A percentile compares a stretch with the other conserved stretches of the same genome.
phyloP scores from a whole-genome alignment of 345 rosid genomes.

The Laguncularia racemosa region DNA sequence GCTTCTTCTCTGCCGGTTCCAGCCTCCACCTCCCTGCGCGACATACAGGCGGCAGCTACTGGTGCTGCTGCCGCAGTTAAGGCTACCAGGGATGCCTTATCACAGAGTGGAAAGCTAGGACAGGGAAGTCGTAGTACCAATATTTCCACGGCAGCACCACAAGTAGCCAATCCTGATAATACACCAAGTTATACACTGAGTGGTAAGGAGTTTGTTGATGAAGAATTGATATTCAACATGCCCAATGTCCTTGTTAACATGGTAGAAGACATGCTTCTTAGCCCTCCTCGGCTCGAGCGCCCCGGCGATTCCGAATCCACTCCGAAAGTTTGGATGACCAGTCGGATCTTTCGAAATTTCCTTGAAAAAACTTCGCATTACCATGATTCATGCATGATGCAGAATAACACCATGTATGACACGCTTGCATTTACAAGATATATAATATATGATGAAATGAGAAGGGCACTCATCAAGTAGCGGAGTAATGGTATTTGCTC shows the following conservation, averaged over 20 bases:
- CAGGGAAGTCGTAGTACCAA: not conserved
- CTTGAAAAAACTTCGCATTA: not conserved
- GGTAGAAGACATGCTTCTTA: slow-evolving; percentile 99
- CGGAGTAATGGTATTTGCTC: too few species aligned
- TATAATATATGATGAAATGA: too few species aligned
- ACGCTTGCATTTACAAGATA: too few species aligned
- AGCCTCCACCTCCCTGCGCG: slow-evolving; percentile 60
- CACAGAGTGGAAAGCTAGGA: slow-evolving; percentile 2
- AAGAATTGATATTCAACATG: slow-evolving; percentile 87
- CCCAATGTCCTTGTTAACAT: slow-evolving; percentile 76
- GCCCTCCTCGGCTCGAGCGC: slow-evolving; percentile 62
- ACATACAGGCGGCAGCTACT: slow-evolving; percentile 85
- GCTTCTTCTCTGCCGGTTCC: slow-evolving; percentile 77
- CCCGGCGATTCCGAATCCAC: not conserved
- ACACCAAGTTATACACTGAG: not conserved
- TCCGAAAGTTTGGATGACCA: slow-evolving; percentile 5
- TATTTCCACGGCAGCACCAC: not conserved
- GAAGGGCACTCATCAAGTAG: too few species aligned
- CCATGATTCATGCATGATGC: too few species aligned
- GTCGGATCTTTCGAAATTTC: slow-evolving; percentile 12
- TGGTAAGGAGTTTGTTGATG: slow-evolving; percentile 55
- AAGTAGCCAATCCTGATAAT: not conserved
- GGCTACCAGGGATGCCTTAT: slow-evolving; percentile 71
- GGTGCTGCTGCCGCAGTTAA: slow-evolving; percentile 85
- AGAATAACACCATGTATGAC: too few species aligned